phyloP scores from a whole-genome alignment of 495 filamentous ascomycete genomes.

The Lineolata rhizophorae region DNA sequence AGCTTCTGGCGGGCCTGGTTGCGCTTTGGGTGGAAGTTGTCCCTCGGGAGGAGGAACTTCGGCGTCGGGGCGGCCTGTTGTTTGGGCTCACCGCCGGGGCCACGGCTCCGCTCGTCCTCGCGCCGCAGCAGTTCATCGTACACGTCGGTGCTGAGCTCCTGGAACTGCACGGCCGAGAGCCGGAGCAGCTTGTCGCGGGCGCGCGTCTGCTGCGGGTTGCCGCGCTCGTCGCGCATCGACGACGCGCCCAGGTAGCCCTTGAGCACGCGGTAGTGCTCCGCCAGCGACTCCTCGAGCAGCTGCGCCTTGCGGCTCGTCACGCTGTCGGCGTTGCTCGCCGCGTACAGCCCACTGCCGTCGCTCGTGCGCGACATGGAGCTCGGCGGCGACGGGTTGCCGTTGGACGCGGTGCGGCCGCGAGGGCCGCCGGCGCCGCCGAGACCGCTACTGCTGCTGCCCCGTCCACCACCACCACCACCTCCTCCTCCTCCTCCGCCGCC shows the following conservation, averaged over 20 bases:
- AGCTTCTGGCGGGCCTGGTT: slow-evolving; percentile 92
- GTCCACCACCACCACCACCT: too few species aligned
- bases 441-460: slow-evolving; percentile 10
- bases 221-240: slow-evolving; percentile 49
- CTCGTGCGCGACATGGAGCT: slow-evolving; percentile 67
- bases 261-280: slow-evolving; percentile 63
- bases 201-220: slow-evolving; percentile 54
- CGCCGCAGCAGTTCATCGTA: slow-evolving; percentile 86
- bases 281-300: slow-evolving; percentile 43
- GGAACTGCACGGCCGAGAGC: slow-evolving; percentile 76
- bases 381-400: slow-evolving; percentile 60
- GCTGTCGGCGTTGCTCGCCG: slow-evolving; percentile 31
- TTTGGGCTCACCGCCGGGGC: slow-evolving; percentile 21
- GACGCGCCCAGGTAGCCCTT: slow-evolving; percentile 54
- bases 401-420: slow-evolving; percentile 5
- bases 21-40: slow-evolving; percentile 83
- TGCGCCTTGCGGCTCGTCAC: slow-evolving; percentile 20
- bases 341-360: slow-evolving; percentile 43
- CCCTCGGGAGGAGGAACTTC: slow-evolving; percentile 53
- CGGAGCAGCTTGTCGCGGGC: slow-evolving; percentile 84
- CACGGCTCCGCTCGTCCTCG: slow-evolving; percentile 32
- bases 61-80: too few species aligned
- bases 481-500: too few species aligned
- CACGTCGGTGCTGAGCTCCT: slow-evolving; percentile 91
- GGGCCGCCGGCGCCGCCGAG: slow-evolving; percentile 10